phyloP scores from a whole-genome alignment of 2,329 filamentous ascomycete genomes.

The Cytospora piceae region DNA sequence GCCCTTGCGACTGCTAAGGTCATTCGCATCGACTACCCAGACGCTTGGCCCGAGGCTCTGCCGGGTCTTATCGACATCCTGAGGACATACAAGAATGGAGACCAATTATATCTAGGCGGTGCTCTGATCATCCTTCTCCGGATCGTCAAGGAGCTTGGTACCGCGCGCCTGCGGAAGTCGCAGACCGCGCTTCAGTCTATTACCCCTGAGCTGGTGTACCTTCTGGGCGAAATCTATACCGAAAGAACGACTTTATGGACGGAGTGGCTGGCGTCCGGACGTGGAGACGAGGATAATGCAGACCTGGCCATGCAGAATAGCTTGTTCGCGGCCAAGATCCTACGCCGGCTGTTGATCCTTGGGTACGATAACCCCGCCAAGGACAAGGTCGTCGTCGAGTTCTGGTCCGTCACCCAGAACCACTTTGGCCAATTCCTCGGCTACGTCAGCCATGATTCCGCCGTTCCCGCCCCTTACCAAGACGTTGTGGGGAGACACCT shows the following conservation, averaged over 20 bases:
- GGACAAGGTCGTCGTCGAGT: conserved; percentile 73
- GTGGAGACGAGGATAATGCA: conserved; percentile 61
- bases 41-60: conserved; percentile 75
- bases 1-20: conserved; percentile 87
- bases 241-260: conserved; percentile 74
- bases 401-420: conserved; percentile 78
- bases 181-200: conserved; percentile 77
- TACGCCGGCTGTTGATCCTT: conserved; percentile 76
- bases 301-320: conserved; percentile 75
- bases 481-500: conserved; percentile 81
- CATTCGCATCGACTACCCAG: conserved; percentile 84
- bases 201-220: conserved; percentile 81
- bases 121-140: conserved; percentile 78
- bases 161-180: conserved; percentile 74
- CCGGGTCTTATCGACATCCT: conserved; percentile 66
- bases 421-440: conserved; percentile 79
- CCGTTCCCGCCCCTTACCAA: conserved; percentile 56
- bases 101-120: conserved; percentile 70
- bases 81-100: conserved; percentile 59
- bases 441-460: conserved; percentile 62
- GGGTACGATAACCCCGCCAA: conserved; percentile 85
- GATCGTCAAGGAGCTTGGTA: conserved; percentile 87
- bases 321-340: conserved; percentile 74
- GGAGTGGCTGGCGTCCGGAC: conserved; percentile 59
- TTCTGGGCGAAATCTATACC: conserved; percentile 78